Base-by-base conservation (phyloP, 192 early-diverging fungal genomes). In the Gigaspora rosea region DNA sequence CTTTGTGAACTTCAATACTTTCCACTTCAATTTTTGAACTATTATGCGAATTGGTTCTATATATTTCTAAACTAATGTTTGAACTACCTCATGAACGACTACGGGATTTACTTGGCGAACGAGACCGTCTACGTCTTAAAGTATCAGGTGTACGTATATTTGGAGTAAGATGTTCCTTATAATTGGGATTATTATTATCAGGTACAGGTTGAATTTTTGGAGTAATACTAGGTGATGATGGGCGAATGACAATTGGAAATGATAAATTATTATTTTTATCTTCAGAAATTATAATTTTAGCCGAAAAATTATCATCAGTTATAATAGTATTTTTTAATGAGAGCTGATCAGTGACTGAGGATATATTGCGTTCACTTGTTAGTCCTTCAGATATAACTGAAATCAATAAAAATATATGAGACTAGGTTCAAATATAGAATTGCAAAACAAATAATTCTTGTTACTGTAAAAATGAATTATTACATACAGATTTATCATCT, bases 401-500 rank as follows among this genome's bases (percentile, higher is more conserved):
- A 27, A 27, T 27, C 0, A 27, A 27, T 27, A 27, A 27, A 27
- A 27, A 27, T 27, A 27, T 27, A 27, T 27, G 27, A 27, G 27
- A 27, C 1, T 27, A 27, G 27, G 27, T 27, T 27, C 27, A 27
- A 27, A 27, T 27, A 27, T 27, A 27, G 27, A 27, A 27, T 27
- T 27, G 27, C 27, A 0, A 27, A 0, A 27, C 27, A 27, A 27
- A 27, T 27, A 27, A 35, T 78, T 65, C 1, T 73, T 57, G 5
- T 65, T 71, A 32, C 70, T 66, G 2, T 58, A 75, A 32, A 78
- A 78, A 18, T 71, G 71, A 2, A 77, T 69, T 49, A 68, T 80
- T 63, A 77, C 76, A 13, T 71, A 80, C 61, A 13, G 4, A 78
- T 79, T 61, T 72, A 54, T 12, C 77, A 61, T 46, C 66, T 50